Evolutionary conservation across 2,329 filamentous ascomycete genomes (phyloP).

Genomic region (Chaetoscypha palmicola): DNA sequence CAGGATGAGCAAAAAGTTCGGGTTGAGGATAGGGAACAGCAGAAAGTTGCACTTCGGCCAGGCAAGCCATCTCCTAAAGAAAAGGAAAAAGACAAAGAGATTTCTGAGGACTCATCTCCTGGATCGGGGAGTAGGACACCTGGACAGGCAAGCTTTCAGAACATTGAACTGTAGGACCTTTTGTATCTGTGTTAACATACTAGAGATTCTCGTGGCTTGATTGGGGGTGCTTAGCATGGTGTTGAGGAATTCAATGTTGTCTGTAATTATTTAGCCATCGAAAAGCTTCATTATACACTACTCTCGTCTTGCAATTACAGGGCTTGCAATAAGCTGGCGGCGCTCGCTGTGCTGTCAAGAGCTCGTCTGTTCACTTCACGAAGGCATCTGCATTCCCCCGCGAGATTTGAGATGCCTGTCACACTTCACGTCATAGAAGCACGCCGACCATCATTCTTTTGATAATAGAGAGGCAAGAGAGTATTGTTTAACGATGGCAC

Average conservation of each 20-base stretch:
- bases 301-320: neutral
- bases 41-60: conserved; percentile 46
- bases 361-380: too few species aligned
- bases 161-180: conserved; percentile 48
- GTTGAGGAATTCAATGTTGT: neutral
- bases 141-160: conserved; percentile 54
- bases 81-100: conserved; percentile 29
- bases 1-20: conserved; percentile 50
- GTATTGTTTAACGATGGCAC: too few species aligned
- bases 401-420: too few species aligned
- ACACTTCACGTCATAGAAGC: too few species aligned
- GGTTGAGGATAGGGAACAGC: conserved; percentile 47
- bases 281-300: neutral
- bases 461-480: too few species aligned
- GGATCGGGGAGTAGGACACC: conserved; percentile 38
- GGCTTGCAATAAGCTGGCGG: neutral
- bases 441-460: too few species aligned
- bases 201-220: conserved; percentile 1
- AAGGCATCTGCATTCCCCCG: too few species aligned
- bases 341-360: too few species aligned
- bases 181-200: conserved; percentile 17
- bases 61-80: conserved; percentile 29
- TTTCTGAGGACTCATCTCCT: conserved; percentile 31
- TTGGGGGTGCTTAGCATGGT: conserved; percentile 2
- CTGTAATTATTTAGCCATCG: too few species aligned